These are phyloP conservation scores for Trichodelitschia bisporula DNA, from an alignment of 495 filamentous ascomycete genomes.

Conservation along the genomic window DNA sequence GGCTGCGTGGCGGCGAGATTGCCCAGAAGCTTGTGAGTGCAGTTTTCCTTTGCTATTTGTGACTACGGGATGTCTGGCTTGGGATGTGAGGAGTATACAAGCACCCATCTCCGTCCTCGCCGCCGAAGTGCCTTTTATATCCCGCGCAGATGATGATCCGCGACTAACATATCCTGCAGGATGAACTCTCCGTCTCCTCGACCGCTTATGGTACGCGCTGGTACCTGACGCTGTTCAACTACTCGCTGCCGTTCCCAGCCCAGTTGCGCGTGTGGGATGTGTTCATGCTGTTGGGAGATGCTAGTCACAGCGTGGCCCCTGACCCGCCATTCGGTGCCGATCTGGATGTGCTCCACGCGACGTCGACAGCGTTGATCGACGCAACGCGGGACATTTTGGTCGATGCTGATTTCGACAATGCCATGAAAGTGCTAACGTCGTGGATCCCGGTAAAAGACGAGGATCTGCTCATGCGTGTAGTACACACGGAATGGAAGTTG, in stretches of 20 bases:
- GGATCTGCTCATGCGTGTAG: conserved; percentile 82
- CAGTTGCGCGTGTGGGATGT: conserved; percentile 98
- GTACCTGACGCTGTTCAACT: conserved; percentile 97
- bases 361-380: conserved; percentile 74
- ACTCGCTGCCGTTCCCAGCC: conserved; percentile 84
- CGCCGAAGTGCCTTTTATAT: too few species aligned
- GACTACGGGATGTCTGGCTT: too few species aligned
- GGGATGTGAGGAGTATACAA: too few species aligned
- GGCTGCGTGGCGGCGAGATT: conserved; percentile 56
- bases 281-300: conserved; percentile 88
- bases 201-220: conserved; percentile 89
- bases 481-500: conserved; percentile 74
- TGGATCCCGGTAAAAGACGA: conserved; percentile 92
- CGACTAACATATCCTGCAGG: conserved; percentile 24
- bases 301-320: conserved; percentile 10
- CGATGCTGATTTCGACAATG: conserved; percentile 88
- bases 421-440: conserved; percentile 91
- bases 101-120: too few species aligned
- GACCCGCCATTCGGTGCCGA: conserved; percentile 21
- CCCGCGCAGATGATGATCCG: too few species aligned
- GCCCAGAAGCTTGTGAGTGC: conserved; percentile 49
- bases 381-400: conserved; percentile 66
- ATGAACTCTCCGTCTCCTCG: conserved; percentile 54
- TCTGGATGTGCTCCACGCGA: conserved; percentile 77
- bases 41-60: background rate